Evolutionary conservation across 2,329 filamentous ascomycete species (phyloP).

Genomic region (Botrytis elliptica): DNA sequence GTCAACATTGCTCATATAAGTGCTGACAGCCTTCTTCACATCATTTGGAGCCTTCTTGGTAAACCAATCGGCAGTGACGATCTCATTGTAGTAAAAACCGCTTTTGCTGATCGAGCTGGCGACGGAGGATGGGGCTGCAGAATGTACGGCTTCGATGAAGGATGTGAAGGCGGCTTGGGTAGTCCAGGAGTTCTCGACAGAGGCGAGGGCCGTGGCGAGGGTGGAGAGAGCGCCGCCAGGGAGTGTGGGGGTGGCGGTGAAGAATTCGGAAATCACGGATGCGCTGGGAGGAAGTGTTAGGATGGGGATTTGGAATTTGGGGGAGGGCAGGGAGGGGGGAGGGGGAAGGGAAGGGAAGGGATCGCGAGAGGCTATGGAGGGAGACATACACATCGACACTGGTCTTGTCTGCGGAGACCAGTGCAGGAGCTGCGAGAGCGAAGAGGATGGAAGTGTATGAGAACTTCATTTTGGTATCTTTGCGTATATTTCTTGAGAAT

Average conservation of each 20-base stretch:
- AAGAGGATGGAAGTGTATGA: constrained; percentile 10
- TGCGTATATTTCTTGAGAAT: neutral
- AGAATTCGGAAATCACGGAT: constrained; percentile 30
- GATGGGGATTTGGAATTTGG: neutral
- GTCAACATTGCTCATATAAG: constrained; percentile 23
- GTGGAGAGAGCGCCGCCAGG: constrained; percentile 28
- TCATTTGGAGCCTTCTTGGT: constrained; percentile 28
- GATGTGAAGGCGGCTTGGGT: neutral
- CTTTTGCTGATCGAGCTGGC: constrained; percentile 20
- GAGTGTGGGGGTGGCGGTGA: constrained; percentile 27
- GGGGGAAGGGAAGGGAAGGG: neutral
- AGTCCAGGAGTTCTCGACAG: neutral
- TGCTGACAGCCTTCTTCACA: constrained; percentile 26
- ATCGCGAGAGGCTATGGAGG: neutral
- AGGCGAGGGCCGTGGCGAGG: constrained; percentile 23
- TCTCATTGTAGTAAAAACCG: constrained; percentile 22
- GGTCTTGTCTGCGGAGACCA: constrained; percentile 4
- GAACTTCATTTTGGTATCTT: constrained; percentile 15
- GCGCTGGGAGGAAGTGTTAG: constrained; percentile 18
- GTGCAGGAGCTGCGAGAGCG: neutral
- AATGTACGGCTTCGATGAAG: constrained; percentile 23
- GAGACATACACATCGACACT: constrained; percentile 29
- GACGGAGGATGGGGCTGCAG: constrained; percentile 26
- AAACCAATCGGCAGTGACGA: constrained; percentile 30
- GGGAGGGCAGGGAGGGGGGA: no score